A percentile compares a stretch with the other conserved stretches of the same genome.
Conservation (phyloP, 2,329 filamentous ascomycete genomes). For the Pyrenochaeta sp. region DNA sequence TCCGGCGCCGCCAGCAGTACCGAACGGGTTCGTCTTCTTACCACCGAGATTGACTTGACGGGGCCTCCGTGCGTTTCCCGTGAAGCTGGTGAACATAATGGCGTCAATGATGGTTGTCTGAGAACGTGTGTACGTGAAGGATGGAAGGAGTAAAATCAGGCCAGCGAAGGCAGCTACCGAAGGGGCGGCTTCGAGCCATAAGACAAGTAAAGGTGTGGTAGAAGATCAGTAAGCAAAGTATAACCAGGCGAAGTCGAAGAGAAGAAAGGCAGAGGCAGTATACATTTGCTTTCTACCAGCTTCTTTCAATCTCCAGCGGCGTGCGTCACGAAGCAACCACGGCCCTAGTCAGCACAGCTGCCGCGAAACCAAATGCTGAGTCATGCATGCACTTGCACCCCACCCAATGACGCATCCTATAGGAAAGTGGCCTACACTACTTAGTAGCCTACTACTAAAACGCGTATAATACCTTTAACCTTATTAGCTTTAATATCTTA, state of each 20-base stretch:
- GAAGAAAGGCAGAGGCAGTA: constrained; percentile 9
- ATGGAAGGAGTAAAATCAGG: background rate
- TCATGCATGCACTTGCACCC: no score
- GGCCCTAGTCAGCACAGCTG: background rate
- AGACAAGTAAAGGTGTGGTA: no score
- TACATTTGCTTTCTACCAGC: background rate
- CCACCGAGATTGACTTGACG: constrained; percentile 95
- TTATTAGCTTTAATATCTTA: no score
- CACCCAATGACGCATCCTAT: no score
- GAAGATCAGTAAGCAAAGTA: background rate
- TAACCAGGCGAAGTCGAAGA: background rate
- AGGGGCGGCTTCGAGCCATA: background rate
- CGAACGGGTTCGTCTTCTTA: constrained; percentile 81
- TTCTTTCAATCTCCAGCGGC: background rate
- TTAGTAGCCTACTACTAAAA: no score
- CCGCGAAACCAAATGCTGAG: no score
- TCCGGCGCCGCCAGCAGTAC: constrained; percentile 66
- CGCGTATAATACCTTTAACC: no score
- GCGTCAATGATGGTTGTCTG: constrained; percentile 5
- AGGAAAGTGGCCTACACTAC: no score
- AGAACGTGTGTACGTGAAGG: background rate
- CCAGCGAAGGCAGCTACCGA: background rate
- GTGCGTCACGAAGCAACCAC: background rate
- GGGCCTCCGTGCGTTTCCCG: constrained; percentile 82
- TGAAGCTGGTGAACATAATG: constrained; percentile 90